Conservation (phyloP, 1,284 basidiomycete genomes). For the Fomitiporia mediterranea region DNA sequence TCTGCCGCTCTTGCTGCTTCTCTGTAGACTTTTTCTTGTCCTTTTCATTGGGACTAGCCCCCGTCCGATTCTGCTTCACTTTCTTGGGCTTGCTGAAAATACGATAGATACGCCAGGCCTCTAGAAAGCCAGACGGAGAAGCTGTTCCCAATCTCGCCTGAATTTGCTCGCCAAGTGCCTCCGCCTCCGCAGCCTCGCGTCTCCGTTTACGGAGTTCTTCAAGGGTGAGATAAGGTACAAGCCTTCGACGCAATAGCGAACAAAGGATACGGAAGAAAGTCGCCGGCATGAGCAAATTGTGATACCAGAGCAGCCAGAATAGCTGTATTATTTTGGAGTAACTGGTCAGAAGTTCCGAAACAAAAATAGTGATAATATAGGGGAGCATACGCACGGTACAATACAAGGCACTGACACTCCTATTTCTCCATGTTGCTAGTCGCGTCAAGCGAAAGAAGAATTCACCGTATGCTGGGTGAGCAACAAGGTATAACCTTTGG, state of each 20-base stretch:
- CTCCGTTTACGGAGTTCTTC: conserved; percentile 49
- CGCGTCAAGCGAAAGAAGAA: conserved; percentile 36
- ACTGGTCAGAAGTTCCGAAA: too few species aligned
- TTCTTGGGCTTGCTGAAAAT: conserved; percentile 34
- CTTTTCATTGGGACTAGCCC: too few species aligned
- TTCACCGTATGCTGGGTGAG: conserved; percentile 45
- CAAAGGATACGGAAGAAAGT: conserved; percentile 45
- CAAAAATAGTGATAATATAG: too few species aligned
- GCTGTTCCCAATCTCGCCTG: conserved; percentile 42
- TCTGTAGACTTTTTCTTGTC: conserved; percentile 21
- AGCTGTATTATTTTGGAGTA: too few species aligned
- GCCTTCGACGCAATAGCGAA: conserved; percentile 42
- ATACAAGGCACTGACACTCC: conserved; percentile 39
- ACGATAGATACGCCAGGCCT: conserved; percentile 49
- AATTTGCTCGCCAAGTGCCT: conserved; percentile 48
- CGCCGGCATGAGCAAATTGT: conserved; percentile 50
- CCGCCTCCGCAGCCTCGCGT: conserved; percentile 42
- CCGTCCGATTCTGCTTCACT: conserved; percentile 25
- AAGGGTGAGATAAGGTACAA: conserved; percentile 52
- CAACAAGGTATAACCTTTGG: conserved; percentile 51
- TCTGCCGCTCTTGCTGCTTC: conserved; percentile 20
- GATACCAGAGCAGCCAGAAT: conserved; percentile 62
- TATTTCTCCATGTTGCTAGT: conserved; percentile 55
- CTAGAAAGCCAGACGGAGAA: conserved; percentile 43
- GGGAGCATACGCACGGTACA: conserved; percentile 56